Conservation (phyloP, 2,329 filamentous ascomycete genomes). For the Clonostachys sp. region DNA sequence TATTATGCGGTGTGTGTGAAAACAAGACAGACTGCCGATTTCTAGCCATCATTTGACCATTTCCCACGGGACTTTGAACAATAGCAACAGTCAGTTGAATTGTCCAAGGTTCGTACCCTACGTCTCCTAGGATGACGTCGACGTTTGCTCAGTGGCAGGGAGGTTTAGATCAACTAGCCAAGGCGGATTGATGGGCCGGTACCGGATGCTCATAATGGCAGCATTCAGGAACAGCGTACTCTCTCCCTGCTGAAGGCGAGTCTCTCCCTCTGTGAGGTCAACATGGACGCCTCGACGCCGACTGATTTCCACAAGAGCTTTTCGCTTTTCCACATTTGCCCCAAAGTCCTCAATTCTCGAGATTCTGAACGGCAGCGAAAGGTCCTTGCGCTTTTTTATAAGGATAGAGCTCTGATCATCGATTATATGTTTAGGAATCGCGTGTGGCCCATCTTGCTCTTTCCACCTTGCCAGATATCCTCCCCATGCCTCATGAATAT, state of each 20-base stretch:
- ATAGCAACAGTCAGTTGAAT: too few species aligned
- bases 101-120: too few species aligned
- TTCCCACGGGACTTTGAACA: too few species aligned
- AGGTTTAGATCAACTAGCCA: conserved; percentile 50
- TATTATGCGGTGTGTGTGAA: background rate
- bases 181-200: conserved; percentile 38
- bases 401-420: conserved; percentile 23
- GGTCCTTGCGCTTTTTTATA: background rate
- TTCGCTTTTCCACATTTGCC: background rate
- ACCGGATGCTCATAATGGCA: conserved; percentile 40
- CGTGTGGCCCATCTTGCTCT: background rate
- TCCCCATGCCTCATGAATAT: conserved; percentile 59
- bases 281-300: conserved; percentile 18
- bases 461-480: conserved; percentile 48
- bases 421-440: conserved; percentile 23
- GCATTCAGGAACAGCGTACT: conserved; percentile 60
- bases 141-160: conserved; percentile 1
- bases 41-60: too few species aligned
- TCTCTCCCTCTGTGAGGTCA: conserved; percentile 27
- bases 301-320: conserved; percentile 9
- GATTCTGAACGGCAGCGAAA: too few species aligned
- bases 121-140: too few species aligned
- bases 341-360: too few species aligned
- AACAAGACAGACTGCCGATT: too few species aligned
- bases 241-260: conserved; percentile 23